Evolutionary conservation across 139 green algal species (phyloP).

Genomic region (Closterium sp.): DNA sequence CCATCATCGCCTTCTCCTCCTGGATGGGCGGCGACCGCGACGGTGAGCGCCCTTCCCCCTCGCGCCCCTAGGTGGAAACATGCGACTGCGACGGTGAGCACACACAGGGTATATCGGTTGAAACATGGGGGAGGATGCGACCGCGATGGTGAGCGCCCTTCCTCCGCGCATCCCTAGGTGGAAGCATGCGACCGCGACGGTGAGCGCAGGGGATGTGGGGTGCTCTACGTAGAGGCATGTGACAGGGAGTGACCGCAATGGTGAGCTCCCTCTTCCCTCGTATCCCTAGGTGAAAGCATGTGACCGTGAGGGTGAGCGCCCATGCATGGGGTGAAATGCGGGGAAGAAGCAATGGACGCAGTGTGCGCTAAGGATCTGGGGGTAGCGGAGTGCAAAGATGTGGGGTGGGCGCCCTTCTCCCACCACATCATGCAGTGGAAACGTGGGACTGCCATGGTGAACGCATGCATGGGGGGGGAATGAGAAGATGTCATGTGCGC

Average conservation of each 20-base stretch:
- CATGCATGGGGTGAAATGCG: too few species aligned
- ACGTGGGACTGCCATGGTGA: too few species aligned
- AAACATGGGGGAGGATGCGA: constrained; percentile 18
- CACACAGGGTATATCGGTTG: too few species aligned
- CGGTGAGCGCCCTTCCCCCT: constrained; percentile 27
- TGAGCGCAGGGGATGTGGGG: background rate
- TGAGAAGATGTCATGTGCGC: too few species aligned
- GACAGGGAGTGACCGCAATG: constrained; percentile 20
- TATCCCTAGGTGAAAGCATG: background rate
- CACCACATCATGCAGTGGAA: too few species aligned
- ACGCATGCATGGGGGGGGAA: too few species aligned
- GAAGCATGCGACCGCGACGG: background rate
- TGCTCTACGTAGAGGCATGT: background rate
- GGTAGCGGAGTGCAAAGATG: too few species aligned
- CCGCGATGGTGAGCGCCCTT: background rate
- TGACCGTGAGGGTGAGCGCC: background rate
- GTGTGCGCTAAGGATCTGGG: too few species aligned
- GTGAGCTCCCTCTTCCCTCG: background rate
- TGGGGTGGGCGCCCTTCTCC: too few species aligned
- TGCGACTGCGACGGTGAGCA: too few species aligned
- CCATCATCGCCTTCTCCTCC: constrained; percentile 39
- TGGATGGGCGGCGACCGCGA: constrained; percentile 98
- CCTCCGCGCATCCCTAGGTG: background rate
- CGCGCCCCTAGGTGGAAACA: background rate
- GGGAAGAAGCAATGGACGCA: too few species aligned